Evolutionary conservation across 495 filamentous ascomycete genomes (phyloP), one percentile per base, ranked within the genome.

Genomic region (Astrocystis sublimbata): DNA sequence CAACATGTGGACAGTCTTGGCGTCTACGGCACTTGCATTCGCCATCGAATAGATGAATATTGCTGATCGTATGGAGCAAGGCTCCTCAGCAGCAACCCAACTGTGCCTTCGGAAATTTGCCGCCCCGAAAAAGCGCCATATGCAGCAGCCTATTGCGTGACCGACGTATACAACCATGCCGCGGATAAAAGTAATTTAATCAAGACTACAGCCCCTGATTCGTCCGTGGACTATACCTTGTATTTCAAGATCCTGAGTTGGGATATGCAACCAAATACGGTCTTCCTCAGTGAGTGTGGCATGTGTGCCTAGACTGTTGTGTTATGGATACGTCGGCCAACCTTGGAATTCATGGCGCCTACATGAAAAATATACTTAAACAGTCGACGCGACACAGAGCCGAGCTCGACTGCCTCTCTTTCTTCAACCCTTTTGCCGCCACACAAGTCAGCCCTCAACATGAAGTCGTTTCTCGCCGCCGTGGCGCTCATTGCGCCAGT

Each of bases 391-490:
- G 45, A 26, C 38, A 45, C 26, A 45, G 57, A 64, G 28, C 36
- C 26, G 41, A 54, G 35, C 15, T 56, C 50, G 42, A 41, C 47
- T 57, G 60, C 13, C 49, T 64, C 55, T 51, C 55, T 21, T 64
- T 52, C 54, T 51, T 66, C 64, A 64, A 36, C 51, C 43, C 57
- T 68, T n/a, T 51, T 63, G 56, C 31, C 49, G 61, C 56, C 51
- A n/a, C 60, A 36, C 62, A 12, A 61, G 59, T 50, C 12, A 42
- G 45, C 42, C 49, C 60, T 45, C 57, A 66, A 71, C 61, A 81
- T 81, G 79, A 81, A 81, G 78, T 77, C 72, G 63, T 65, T 76
- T 62, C 64, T 76, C 23, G 15, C 40, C 55, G 66, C 69, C 40
- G 64, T 78, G 58, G 73, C 72, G 63, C 73, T 77, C 54, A 61